Evolutionary conservation across 2,329 filamentous ascomycete species (phyloP).

Genomic region (Penicillium sp.): DNA sequence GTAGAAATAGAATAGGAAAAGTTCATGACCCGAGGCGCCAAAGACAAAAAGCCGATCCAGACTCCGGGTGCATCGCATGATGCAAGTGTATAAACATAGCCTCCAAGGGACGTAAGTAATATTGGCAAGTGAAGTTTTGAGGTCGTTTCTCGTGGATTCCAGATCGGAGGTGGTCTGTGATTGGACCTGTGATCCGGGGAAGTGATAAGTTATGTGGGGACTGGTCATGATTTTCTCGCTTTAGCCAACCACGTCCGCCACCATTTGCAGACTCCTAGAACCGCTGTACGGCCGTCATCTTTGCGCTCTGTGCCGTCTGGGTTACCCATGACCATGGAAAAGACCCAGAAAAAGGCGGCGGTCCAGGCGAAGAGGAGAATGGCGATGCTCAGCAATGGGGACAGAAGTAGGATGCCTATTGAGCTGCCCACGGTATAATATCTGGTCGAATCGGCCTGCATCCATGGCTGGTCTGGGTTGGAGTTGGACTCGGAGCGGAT

Average conservation of each 20-base stretch:
- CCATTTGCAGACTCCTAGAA: constrained; percentile 54
- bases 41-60: constrained; percentile 7
- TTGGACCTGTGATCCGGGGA: background rate
- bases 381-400: constrained; percentile 53
- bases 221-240: constrained; percentile 22
- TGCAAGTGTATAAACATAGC: constrained; percentile 13
- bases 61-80: constrained; percentile 13
- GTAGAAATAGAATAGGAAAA: background rate
- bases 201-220: background rate
- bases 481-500: constrained; percentile 43
- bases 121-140: constrained; percentile 12
- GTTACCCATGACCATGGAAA: constrained; percentile 57
- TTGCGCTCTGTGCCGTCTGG: constrained; percentile 55
- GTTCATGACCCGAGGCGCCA: constrained; percentile 9
- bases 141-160: constrained; percentile 13
- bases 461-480: constrained; percentile 26
- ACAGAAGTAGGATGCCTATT: constrained; percentile 50
- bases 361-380: constrained; percentile 56
- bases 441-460: constrained; percentile 26
- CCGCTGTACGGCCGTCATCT: constrained; percentile 57
- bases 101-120: constrained; percentile 6
- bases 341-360: constrained; percentile 58
- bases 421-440: constrained; percentile 39
- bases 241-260: constrained; percentile 55
- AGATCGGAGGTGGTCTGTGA: background rate